Evolutionary conservation across 139 green algal species (phyloP), one percentile per base, ranked within the genome.

Genomic region (Tetradesmus obliquus): DNA sequence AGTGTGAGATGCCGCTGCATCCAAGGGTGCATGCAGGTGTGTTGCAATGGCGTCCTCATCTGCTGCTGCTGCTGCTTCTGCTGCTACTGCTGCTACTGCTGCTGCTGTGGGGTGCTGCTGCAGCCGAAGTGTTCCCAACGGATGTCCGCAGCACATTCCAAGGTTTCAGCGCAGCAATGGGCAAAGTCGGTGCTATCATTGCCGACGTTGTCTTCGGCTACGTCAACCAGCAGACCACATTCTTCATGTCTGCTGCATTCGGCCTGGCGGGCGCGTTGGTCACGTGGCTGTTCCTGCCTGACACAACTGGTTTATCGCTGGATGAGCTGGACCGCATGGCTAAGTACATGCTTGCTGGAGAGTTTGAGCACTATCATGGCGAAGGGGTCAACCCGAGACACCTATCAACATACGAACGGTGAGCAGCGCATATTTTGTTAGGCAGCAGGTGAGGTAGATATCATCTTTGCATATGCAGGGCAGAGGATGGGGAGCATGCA

Each of bases 121-220:
- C 95, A 5, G 95, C 94, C 57, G 96, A 98, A 92, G 87, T 96
- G 51, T 96, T 96, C 89, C 96, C 96, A 83, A 98, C 96, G 20
- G 96, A 97, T 24, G 92, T 95, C 45, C 94, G 95, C 22, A 83
- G 95, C 9, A 95, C 93, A 4, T 94, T 91, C 86, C 95, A 97
- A 69, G 95, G 95, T 84, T 90, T 94, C 5, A 95, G 94, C 17
- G 95, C 95, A 12, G 95, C 93, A n/a, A 54, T 85, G 3, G 95
- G 93, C 85, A 97, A 97, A 88, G 80, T 94, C 19, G 95, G 95
- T 24, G 95, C 95, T 5, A 85, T 97, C 53, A 82, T 93, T 1
- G 95, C 95, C 0, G 90, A 92, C 53, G 69, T 95, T 15, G 79
- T 95, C 3, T 94, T 97, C 15, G 83, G 82, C 15, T 90, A 90